Evolutionary conservation across 1,284 basidiomycete species (phyloP), one percentile per base, ranked within the genome.

Genomic region (Cutaneotrichosporon sp.): DNA sequence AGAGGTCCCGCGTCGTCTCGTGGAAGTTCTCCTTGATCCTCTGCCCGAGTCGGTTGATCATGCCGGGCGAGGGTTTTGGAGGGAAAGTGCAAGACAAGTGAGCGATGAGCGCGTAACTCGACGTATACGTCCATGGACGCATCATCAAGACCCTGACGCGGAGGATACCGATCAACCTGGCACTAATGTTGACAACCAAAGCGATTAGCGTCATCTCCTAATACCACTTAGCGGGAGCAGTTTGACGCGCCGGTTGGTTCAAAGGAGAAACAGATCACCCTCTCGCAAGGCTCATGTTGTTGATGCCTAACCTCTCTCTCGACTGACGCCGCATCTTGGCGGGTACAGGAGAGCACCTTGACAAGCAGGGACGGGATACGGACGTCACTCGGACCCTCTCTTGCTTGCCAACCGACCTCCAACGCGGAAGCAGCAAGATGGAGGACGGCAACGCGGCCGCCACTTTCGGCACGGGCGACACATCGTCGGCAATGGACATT

Each of bases 11-110:
- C 2, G 75, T 76, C 12, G 74, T 72, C 54, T 77, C 75, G 35
- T 75, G 72, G 51, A 77, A 75, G 60, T 75, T 76, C 59, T 77
- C 75, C 54, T 68, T 71, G 51, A 77, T 69, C 46, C 75, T 61
- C 61, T 76, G 74, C 15, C 68, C 67, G 12, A 77, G 69, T 13
- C 75, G 63, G 56, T 70, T 71, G 52, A 75, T 59, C 57, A 59
- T 55, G 48, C 33, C 41, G 52, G 46, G 49, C 52, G 49, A 52
- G 46, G 23, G 20, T 23, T 18, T 12, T 22, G 17, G 37, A 12
- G 13, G 22, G 30, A 34, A 18, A 10, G 14, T n/a, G 30, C 14
- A 22, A 14, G 49, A 33, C n/a, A n/a, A n/a, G n/a, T n/a, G n/a
- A n/a, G n/a, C n/a, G n/a, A n/a, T n/a, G n/a, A n/a, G n/a, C n/a